phyloP scores from a whole-genome alignment of 192 early-diverging fungal genomes.

The Jimgerdemannia flammicorona region DNA sequence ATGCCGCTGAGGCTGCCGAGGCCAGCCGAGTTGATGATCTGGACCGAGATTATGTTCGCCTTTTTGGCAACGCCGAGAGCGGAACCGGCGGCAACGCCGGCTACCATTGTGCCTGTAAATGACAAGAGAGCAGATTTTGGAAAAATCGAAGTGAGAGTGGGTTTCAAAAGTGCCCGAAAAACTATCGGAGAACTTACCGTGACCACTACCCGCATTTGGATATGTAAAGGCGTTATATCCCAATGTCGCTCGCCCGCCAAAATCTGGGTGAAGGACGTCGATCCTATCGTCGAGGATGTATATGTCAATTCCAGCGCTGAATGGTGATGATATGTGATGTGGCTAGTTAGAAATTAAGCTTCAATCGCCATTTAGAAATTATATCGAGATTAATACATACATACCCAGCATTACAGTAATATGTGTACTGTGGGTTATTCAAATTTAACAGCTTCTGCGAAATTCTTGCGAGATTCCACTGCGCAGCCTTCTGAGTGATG shows the following conservation, averaged over 20 bases:
- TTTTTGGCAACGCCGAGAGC: constrained; percentile 75
- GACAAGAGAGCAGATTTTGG: background rate
- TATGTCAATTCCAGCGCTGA: constrained; percentile 40
- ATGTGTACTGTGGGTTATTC: constrained; percentile 12
- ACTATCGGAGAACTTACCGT: constrained; percentile 27
- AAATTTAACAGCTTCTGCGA: constrained; percentile 55
- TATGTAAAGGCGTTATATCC: constrained; percentile 23
- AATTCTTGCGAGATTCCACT: constrained; percentile 84
- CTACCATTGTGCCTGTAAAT: constrained; percentile 56
- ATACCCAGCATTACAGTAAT: constrained; percentile 18
- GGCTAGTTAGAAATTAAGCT: too few species aligned
- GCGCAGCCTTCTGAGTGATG: constrained; percentile 54
- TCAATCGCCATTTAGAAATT: background rate
- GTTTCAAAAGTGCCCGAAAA: background rate
- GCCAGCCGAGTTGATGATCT: constrained; percentile 59
- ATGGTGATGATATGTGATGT: too few species aligned
- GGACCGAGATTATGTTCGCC: constrained; percentile 59
- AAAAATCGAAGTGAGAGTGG: constrained; percentile 2
- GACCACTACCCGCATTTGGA: constrained; percentile 31
- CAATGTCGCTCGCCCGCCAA: constrained; percentile 68
- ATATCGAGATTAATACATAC: background rate
- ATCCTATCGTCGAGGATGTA: constrained; percentile 65
- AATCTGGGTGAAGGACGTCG: constrained; percentile 58
- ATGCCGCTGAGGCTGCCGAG: constrained; percentile 45
- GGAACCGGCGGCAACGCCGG: constrained; percentile 62